These are phyloP conservation scores for Cladosporium cucumerinum DNA, from an alignment of 2,329 filamentous ascomycete species.

Conservation along the genomic window DNA sequence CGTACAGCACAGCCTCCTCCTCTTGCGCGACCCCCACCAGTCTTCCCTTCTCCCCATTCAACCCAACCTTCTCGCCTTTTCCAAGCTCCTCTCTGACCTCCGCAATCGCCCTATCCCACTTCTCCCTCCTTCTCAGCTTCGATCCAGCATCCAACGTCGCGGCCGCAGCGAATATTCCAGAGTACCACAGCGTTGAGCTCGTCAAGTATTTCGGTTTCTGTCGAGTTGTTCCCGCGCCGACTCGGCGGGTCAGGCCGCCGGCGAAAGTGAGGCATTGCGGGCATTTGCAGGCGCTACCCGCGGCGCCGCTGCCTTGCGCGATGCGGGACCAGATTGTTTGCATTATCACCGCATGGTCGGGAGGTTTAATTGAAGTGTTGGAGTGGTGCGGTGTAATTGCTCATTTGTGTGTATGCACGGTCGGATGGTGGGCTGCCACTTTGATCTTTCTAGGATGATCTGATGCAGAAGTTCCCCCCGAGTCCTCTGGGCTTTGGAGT, in stretches of 20 bases:
- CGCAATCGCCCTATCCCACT: slow-evolving; percentile 61
- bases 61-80: slow-evolving; percentile 33
- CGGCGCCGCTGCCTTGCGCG: slow-evolving; percentile 47
- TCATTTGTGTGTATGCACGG: neutral
- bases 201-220: slow-evolving; percentile 49
- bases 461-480: neutral
- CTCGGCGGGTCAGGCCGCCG: slow-evolving; percentile 48
- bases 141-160: slow-evolving; percentile 58
- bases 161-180: slow-evolving; percentile 63
- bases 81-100: slow-evolving; percentile 51
- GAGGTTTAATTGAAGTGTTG: neutral
- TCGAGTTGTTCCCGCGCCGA: slow-evolving; percentile 50
- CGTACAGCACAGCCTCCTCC: neutral
- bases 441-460: neutral
- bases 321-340: slow-evolving; percentile 66
- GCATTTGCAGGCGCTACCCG: slow-evolving; percentile 55
- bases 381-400: neutral
- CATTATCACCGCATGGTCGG: slow-evolving; percentile 49
- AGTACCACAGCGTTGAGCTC: slow-evolving; percentile 63
- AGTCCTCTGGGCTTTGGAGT: neutral
- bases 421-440: neutral
- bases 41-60: neutral
- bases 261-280: slow-evolving; percentile 55
- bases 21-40: slow-evolving; percentile 1
- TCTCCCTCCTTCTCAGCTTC: slow-evolving; percentile 57